phyloP scores from a whole-genome alignment of 192 early-diverging fungal species.

The Fimicolochytrium jonesii region DNA sequence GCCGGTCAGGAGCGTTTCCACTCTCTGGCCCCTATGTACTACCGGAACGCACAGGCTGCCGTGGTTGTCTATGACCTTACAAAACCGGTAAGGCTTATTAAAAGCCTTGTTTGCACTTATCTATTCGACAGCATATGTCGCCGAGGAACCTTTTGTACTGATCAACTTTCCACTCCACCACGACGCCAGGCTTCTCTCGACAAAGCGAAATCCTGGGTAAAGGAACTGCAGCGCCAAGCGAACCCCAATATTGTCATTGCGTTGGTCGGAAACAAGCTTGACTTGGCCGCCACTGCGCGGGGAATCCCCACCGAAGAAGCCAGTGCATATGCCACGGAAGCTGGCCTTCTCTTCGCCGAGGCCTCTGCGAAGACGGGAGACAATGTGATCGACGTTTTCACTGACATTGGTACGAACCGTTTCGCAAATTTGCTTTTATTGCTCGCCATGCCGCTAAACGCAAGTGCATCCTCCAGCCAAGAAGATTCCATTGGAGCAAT shows the following conservation, averaged over 20 bases:
- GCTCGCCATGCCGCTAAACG: no score
- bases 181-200: slow-evolving; percentile 80
- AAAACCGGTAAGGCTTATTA: slow-evolving; percentile 48
- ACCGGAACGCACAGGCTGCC: slow-evolving; percentile 95
- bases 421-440: no score
- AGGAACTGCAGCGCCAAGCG: slow-evolving; percentile 93
- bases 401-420: slow-evolving; percentile 85
- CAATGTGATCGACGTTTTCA: slow-evolving; percentile 84
- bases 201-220: slow-evolving; percentile 92
- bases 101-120: no score
- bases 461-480: slow-evolving; percentile 50
- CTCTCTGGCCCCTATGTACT: slow-evolving; percentile 93
- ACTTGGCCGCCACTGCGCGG: slow-evolving; percentile 64
- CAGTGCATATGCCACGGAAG: slow-evolving; percentile 68
- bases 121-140: no score
- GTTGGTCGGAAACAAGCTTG: slow-evolving; percentile 94
- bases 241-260: slow-evolving; percentile 95
- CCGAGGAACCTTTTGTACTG: no score
- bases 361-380: slow-evolving; percentile 82
- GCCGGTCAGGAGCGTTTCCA: slow-evolving; percentile 98
- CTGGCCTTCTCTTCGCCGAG: slow-evolving; percentile 81
- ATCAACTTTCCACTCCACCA: slow-evolving; percentile 19
- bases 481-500: slow-evolving; percentile 53
- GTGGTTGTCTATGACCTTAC: slow-evolving; percentile 98
- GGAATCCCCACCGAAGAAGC: slow-evolving; percentile 73